Conservation (phyloP, 306 rosid genomes). For the Glycine latifolia region DNA sequence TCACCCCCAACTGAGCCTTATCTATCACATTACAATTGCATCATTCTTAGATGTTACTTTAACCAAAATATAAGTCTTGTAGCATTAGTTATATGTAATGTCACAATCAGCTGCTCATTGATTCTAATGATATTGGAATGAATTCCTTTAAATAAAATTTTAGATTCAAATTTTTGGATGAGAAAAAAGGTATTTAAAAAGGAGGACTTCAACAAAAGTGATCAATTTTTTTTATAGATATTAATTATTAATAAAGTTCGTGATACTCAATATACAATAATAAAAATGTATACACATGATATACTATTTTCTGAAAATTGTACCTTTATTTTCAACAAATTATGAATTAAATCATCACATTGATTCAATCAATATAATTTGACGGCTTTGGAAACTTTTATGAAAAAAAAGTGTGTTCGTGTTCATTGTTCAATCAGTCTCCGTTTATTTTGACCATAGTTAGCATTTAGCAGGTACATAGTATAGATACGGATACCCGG, state of each 20-base stretch:
- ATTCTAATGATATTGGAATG: too few species aligned
- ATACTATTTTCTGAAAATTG: constrained; percentile 2
- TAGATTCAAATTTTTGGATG: too few species aligned
- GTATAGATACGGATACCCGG: constrained; percentile 17
- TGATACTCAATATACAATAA: too few species aligned
- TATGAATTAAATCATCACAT: background rate
- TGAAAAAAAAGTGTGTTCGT: background rate
- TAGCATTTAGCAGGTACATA: background rate
- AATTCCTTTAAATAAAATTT: too few species aligned
- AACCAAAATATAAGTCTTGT: background rate
- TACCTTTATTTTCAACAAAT: background rate
- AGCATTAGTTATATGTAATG: background rate
- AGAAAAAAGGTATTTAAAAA: too few species aligned
- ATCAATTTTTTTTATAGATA: too few species aligned
- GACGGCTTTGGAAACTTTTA: background rate
- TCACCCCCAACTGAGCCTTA: background rate
- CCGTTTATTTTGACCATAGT: background rate
- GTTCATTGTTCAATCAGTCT: background rate
- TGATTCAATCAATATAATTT: background rate
- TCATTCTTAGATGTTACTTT: background rate
- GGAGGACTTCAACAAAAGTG: too few species aligned
- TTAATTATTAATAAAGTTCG: too few species aligned
- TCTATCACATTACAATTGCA: background rate
- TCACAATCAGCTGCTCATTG: too few species aligned
- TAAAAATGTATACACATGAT: too few species aligned